These are phyloP conservation scores for Boletus reticuloceps DNA, from an alignment of 768 basidiomycete genomes.

Conservation along the genomic window DNA sequence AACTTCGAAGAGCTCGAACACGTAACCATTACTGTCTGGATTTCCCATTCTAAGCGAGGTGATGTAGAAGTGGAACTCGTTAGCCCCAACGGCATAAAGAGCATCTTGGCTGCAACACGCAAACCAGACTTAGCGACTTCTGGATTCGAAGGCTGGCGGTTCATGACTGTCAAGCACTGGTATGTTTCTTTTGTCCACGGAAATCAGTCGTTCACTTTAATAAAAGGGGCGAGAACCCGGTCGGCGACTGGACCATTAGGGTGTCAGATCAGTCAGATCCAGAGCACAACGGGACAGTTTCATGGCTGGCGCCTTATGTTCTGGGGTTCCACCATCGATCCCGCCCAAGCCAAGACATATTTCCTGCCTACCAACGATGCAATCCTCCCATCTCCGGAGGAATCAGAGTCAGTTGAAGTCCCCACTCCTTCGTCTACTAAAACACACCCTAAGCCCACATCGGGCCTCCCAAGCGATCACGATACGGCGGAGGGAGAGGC, in stretches of 20 bases:
- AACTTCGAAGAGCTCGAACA: slow-evolving; percentile 93
- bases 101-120: slow-evolving; percentile 76
- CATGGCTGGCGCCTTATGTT: slow-evolving; percentile 90
- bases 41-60: slow-evolving; percentile 80
- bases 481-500: slow-evolving; percentile 78
- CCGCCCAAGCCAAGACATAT: slow-evolving; percentile 60
- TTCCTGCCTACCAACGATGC: slow-evolving; percentile 54
- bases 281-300: slow-evolving; percentile 61
- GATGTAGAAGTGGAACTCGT: slow-evolving; percentile 89
- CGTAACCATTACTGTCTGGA: slow-evolving; percentile 90
- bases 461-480: slow-evolving; percentile 83
- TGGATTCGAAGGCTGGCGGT: slow-evolving; percentile 95
- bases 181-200: slow-evolving; percentile 31
- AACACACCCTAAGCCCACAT: slow-evolving; percentile 80
- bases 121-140: slow-evolving; percentile 56
- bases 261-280: slow-evolving; percentile 79
- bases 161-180: slow-evolving; percentile 99
- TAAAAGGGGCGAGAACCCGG: slow-evolving; percentile 85
- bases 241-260: slow-evolving; percentile 86
- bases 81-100: slow-evolving; percentile 84
- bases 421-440: slow-evolving; percentile 50
- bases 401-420: slow-evolving; percentile 38
- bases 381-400: slow-evolving; percentile 46
- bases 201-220: slow-evolving; percentile 11
- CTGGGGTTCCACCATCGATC: slow-evolving; percentile 86